Percentiles rank a stretch among this genome's conserved stretches.
Evolutionary conservation across 805 yeast genomes (phyloP).

Genomic region (Metschnikowia cerradonensis): DNA sequence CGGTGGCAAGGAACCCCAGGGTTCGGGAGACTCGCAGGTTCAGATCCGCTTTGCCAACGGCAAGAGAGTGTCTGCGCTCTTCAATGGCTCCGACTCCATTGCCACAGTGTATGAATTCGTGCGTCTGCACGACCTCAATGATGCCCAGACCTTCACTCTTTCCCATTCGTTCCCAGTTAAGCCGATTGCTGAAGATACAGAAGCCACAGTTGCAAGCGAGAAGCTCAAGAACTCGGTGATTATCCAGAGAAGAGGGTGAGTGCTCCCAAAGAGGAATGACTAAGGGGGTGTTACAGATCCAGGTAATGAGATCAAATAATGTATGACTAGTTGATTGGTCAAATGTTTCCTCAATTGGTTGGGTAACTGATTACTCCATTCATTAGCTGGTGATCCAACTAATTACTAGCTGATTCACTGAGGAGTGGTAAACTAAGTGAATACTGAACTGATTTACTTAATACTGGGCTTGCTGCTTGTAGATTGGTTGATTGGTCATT

Average conservation of each 20-base stretch:
- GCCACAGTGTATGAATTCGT: slow-evolving; percentile 67
- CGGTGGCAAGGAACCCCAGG: slow-evolving; percentile 8
- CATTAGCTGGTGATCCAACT: too few relatives aligned
- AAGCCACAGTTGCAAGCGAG: slow-evolving; percentile 62
- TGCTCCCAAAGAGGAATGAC: slow-evolving; percentile 13
- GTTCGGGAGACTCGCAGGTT: slow-evolving; percentile 65
- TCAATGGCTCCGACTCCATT: slow-evolving; percentile 64
- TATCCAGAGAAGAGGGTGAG: slow-evolving; percentile 71
- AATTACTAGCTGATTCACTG: too few relatives aligned
- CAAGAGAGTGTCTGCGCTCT: slow-evolving; percentile 57
- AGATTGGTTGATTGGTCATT: too few relatives aligned
- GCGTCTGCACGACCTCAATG: slow-evolving; percentile 38
- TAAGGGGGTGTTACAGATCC: not conserved
- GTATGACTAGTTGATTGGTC: too few relatives aligned
- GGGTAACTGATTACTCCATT: too few relatives aligned
- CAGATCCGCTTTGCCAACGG: slow-evolving; percentile 87
- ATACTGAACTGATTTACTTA: too few relatives aligned
- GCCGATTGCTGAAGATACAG: slow-evolving; percentile 53
- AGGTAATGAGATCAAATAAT: too few relatives aligned
- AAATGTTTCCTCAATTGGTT: too few relatives aligned
- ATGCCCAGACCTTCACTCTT: slow-evolving; percentile 51
- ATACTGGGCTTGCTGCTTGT: too few relatives aligned
- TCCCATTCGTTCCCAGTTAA: slow-evolving; percentile 81
- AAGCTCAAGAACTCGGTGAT: slow-evolving; percentile 81
- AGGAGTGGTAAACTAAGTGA: too few relatives aligned